Conservation (phyloP, 306 rosid genomes). For the Gleditsia sinensis region DNA sequence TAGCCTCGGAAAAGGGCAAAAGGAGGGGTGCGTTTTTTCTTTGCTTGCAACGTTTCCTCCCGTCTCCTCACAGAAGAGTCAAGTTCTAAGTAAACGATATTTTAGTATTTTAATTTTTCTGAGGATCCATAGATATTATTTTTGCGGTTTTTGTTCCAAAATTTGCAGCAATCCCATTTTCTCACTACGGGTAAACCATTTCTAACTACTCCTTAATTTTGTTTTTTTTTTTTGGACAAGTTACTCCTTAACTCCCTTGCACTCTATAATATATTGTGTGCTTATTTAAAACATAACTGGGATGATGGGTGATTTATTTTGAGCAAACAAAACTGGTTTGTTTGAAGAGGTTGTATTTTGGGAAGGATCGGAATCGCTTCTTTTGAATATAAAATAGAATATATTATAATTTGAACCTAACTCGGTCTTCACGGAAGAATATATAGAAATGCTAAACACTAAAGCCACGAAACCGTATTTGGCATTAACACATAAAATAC, state of each 20-base stretch:
- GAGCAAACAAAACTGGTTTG: no score
- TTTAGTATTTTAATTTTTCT: neutral
- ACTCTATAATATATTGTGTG: conserved; percentile 25
- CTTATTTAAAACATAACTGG: no score
- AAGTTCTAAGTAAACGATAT: neutral
- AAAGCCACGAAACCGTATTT: neutral
- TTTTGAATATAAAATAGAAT: no score
- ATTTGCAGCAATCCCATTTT: conserved; percentile 45
- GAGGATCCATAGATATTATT: neutral
- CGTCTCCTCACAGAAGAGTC: no score
- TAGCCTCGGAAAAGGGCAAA: neutral
- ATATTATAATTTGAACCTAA: neutral
- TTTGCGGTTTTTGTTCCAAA: neutral
- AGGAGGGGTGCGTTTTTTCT: neutral
- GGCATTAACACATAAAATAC: no score
- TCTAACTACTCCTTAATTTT: conserved; percentile 42
- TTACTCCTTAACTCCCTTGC: no score
- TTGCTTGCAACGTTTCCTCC: no score
- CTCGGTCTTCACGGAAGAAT: no score
- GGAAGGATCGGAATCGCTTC: no score
- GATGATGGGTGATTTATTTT: no score
- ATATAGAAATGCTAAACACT: neutral
- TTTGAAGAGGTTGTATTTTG: no score
- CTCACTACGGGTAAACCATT: conserved; percentile 54
- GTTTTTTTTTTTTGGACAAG: no score